A percentile compares a stretch with the other conserved stretches of the same genome.
phyloP scores from a whole-genome alignment of 306 rosid species.

The Malus sylvestris region DNA sequence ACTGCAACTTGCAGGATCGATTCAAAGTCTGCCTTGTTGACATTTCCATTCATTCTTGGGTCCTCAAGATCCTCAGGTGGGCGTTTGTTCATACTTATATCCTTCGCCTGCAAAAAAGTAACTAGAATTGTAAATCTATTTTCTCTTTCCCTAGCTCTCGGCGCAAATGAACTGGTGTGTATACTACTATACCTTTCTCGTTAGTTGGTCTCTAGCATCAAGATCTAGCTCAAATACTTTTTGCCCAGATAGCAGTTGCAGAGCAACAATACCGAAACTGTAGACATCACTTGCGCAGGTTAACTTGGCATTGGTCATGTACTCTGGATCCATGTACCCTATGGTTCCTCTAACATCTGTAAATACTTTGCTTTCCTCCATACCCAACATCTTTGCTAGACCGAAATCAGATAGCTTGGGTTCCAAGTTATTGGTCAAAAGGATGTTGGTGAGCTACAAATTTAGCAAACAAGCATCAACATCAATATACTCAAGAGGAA shows the following conservation, averaged over 20 bases:
- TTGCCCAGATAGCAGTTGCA: slow-evolving; percentile 81
- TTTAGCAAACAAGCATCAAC: not conserved
- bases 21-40: slow-evolving; percentile 48
- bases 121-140: not conserved
- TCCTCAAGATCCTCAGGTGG: slow-evolving; percentile 64
- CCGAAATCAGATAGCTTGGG: slow-evolving; percentile 90
- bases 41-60: slow-evolving; percentile 47
- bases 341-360: slow-evolving; percentile 85
- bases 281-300: slow-evolving; percentile 81
- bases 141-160: not conserved
- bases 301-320: slow-evolving; percentile 80
- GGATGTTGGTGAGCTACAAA: slow-evolving; percentile 75
- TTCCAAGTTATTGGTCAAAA: slow-evolving; percentile 52
- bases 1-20: slow-evolving; percentile 65
- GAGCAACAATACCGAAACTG: slow-evolving; percentile 74
- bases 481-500: not conserved
- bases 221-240: slow-evolving; percentile 74
- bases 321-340: slow-evolving; percentile 97
- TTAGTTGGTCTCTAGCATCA: slow-evolving; percentile 79
- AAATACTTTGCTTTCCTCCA: slow-evolving; percentile 70
- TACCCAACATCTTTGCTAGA: slow-evolving; percentile 64
- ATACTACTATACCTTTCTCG: slow-evolving; percentile 50
- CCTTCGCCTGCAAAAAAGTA: slow-evolving; percentile 53
- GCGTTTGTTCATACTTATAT: slow-evolving; percentile 59
- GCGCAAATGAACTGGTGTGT: not conserved